Percentiles rank a stretch among this genome's conserved stretches.
Conservation (phyloP, 2,329 filamentous ascomycete species). For the Epichloe coenophiala region DNA sequence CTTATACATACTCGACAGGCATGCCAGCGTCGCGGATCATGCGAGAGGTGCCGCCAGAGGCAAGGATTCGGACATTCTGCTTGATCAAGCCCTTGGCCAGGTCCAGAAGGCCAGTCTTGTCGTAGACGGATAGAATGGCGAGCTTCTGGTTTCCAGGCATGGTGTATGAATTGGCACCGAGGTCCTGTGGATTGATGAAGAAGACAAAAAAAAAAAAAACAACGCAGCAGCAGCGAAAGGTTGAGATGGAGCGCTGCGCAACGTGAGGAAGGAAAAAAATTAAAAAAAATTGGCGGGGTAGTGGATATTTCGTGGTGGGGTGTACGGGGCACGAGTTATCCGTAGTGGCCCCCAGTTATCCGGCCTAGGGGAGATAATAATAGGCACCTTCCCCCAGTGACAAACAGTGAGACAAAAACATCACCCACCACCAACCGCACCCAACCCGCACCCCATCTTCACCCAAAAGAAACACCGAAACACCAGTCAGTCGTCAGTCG, state of each 20-base stretch:
- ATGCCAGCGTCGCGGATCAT: constrained; percentile 96
- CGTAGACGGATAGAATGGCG: constrained; percentile 95
- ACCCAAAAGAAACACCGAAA: too few species aligned
- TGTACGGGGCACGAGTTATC: too few species aligned
- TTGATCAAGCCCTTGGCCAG: constrained; percentile 80
- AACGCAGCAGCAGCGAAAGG: not conserved
- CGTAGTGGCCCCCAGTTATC: too few species aligned
- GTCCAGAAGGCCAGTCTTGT: constrained; percentile 93
- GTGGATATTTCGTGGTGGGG: not conserved
- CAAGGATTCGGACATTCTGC: constrained; percentile 82
- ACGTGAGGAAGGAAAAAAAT: not conserved
- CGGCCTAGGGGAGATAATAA: too few species aligned
- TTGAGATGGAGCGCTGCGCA: not conserved
- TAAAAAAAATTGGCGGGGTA: not conserved
- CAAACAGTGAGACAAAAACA: too few species aligned
- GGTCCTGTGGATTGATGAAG: not conserved
- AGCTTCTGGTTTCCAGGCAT: constrained; percentile 38
- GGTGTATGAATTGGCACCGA: constrained; percentile 11
- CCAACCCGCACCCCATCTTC: too few species aligned
- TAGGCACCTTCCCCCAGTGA: too few species aligned
- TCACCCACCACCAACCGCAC: too few species aligned
- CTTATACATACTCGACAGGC: constrained; percentile 64
- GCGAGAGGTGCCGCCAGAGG: constrained; percentile 87
- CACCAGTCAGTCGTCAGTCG: too few species aligned
- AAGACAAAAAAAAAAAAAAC: not conserved